Evolutionary conservation across 768 basidiomycete genomes (phyloP).

Genomic region (Kwoniella heveanensis): DNA sequence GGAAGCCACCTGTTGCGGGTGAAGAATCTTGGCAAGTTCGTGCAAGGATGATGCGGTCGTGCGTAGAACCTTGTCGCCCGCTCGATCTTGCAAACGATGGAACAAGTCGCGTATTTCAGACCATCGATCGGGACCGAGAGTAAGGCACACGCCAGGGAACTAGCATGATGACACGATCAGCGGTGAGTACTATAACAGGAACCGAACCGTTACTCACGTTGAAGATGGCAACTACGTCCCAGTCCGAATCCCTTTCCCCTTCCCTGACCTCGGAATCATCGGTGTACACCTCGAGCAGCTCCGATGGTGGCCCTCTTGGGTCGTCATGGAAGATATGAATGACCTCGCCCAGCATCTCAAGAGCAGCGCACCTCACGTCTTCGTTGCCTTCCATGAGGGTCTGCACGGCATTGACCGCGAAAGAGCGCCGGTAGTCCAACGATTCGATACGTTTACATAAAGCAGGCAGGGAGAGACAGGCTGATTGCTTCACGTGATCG

Average conservation of each 20-base stretch:
- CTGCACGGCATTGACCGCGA: slow-evolving; percentile 69
- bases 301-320: slow-evolving; percentile 67
- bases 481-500: slow-evolving; percentile 85
- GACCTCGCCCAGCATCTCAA: slow-evolving; percentile 87
- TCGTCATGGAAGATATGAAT: slow-evolving; percentile 74
- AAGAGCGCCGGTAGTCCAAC: slow-evolving; percentile 62
- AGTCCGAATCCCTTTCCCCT: slow-evolving; percentile 36
- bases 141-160: slow-evolving; percentile 84
- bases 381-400: slow-evolving; percentile 58
- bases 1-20: slow-evolving; percentile 65
- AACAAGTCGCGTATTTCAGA: slow-evolving; percentile 68
- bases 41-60: slow-evolving; percentile 86
- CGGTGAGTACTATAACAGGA: background rate
- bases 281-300: slow-evolving; percentile 75
- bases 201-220: slow-evolving; percentile 52
- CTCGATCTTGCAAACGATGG: slow-evolving; percentile 66
- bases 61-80: slow-evolving; percentile 67
- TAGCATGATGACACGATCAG: slow-evolving; percentile 56
- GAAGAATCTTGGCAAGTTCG: slow-evolving; percentile 83
- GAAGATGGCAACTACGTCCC: slow-evolving; percentile 55
- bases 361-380: slow-evolving; percentile 73
- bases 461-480: slow-evolving; percentile 80
- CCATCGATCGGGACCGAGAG: slow-evolving; percentile 78
- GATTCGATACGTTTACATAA: slow-evolving; percentile 68
- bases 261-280: slow-evolving; percentile 57